Base-by-base conservation (phyloP, 1,284 basidiomycete genomes). In the Nidula niveotomentosa region DNA sequence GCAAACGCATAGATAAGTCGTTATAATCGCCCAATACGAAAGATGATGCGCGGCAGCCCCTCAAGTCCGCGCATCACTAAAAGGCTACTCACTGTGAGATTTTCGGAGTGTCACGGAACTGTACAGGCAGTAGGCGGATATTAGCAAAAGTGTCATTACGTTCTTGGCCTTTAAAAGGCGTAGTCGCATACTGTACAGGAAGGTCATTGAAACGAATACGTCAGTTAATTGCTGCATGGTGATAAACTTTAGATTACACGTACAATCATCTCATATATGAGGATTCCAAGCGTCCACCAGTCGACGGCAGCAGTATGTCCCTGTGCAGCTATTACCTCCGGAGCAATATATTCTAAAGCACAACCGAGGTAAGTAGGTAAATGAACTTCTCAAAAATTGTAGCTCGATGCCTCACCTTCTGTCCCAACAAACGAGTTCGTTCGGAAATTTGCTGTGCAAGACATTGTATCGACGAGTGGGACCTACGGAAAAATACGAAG, bases 261-360 rank as follows among this genome's bases (percentile, higher is more conserved):
- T 78, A 96, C 94, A 74, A 99, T 97, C 97, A 99, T 99, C 78
- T 99, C 97, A 77, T 96, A 98, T 65, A 99, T 94, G 65, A 99
- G 83, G 65, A 99, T 99, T 41, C 97, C 97, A 51, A 98, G 79
- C 36, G 96, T 99, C 97, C 94, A 98, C 96, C 96, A 99, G 75
- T 99, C 97, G 52, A 99, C 97, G 7, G 97, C 95, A 58, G 93
- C 94, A 37, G 96, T 98, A 75, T 99, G 97, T 12, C 97, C 97
- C 69, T 93, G 88, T 47, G 95, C 96, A 67, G 94, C 93, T 70
- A 99, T 99, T 56, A 99, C 97, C 77, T 98, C 96, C 58, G 96
- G 96, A 44, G 96, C 96, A 68, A 98, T 98, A 80, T 99, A 98
- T 76, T 98, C 96, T 94, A 62, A 61, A 57, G 57, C 60, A 59